A percentile compares a stretch with the other conserved stretches of the same genome.
Evolutionary conservation across 352 stramenopile genomes (phyloP).

Genomic region (Pythium dissotocum): DNA sequence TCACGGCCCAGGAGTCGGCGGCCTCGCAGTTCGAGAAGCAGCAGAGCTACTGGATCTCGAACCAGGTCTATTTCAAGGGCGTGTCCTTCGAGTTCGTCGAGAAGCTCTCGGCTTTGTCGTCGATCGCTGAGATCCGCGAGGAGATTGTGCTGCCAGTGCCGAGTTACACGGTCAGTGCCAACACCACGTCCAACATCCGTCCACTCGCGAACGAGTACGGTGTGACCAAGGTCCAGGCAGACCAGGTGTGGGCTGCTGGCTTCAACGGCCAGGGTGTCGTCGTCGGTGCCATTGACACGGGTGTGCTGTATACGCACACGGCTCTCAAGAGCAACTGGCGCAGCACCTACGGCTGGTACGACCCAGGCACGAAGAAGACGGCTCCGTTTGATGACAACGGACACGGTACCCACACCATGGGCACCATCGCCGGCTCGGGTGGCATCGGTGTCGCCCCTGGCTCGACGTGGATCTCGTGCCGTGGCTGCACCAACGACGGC

Average conservation of each 20-base stretch:
- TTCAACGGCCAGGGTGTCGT: slow-evolving; percentile 27
- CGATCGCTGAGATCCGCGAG: slow-evolving; percentile 24
- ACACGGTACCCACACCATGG: slow-evolving; percentile 25
- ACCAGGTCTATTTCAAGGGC: slow-evolving; percentile 23
- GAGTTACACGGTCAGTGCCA: background rate
- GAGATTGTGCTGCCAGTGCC: slow-evolving; percentile 19
- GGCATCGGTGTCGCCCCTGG: slow-evolving; percentile 13
- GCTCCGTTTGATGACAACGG: slow-evolving; percentile 22
- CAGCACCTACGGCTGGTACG: slow-evolving; percentile 20
- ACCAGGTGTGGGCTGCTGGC: slow-evolving; percentile 21
- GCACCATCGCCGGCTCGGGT: slow-evolving; percentile 7
- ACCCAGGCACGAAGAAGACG: slow-evolving; percentile 13
- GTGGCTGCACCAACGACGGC: slow-evolving; percentile 1
- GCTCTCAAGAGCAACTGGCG: slow-evolving; percentile 16
- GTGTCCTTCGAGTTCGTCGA: slow-evolving; percentile 22
- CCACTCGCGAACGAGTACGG: slow-evolving; percentile 25
- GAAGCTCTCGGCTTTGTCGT: slow-evolving; percentile 18
- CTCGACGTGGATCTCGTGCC: slow-evolving; percentile 10
- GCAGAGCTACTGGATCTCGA: slow-evolving; percentile 29
- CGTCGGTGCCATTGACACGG: slow-evolving; percentile 32
- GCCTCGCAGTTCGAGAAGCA: slow-evolving; percentile 7
- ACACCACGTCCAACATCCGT: background rate
- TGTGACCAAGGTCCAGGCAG: slow-evolving; percentile 24
- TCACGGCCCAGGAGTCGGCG: background rate
- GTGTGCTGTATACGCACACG: slow-evolving; percentile 22